Conservation (phyloP, 768 basidiomycete genomes). For the Xerocomellus intermedius region DNA sequence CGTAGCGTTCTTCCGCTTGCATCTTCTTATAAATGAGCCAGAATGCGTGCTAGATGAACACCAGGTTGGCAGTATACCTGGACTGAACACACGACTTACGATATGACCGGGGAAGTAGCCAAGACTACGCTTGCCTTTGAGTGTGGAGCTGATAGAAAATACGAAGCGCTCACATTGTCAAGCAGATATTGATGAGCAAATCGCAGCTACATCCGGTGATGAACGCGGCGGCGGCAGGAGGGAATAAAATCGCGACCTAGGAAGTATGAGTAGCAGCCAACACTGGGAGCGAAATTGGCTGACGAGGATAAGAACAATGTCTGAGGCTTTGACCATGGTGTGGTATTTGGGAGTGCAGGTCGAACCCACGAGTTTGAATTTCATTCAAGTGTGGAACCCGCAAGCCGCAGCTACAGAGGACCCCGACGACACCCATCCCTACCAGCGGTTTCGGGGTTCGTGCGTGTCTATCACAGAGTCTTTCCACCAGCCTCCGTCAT, state of each 20-base stretch:
- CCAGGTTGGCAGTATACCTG: neutral
- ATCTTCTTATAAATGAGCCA: slow-evolving; percentile 92
- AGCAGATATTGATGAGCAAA: slow-evolving; percentile 76
- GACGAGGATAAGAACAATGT: slow-evolving; percentile 78
- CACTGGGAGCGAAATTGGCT: slow-evolving; percentile 20
- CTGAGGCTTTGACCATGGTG: slow-evolving; percentile 56
- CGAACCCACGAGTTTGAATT: neutral
- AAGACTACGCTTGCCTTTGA: slow-evolving; percentile 42
- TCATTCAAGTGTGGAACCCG: neutral
- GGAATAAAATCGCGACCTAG: slow-evolving; percentile 79
- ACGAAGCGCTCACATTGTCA: slow-evolving; percentile 60
- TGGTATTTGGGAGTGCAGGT: neutral
- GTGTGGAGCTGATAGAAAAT: neutral
- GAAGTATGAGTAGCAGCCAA: neutral
- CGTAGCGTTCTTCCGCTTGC: slow-evolving; percentile 82
- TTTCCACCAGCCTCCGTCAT: slow-evolving; percentile 16
- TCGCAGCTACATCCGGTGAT: slow-evolving; percentile 84
- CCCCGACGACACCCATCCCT: slow-evolving; percentile 15
- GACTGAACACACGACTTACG: slow-evolving; percentile 29
- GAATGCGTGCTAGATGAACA: slow-evolving; percentile 62
- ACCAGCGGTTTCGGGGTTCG: slow-evolving; percentile 15
- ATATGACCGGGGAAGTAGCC: slow-evolving; percentile 73
- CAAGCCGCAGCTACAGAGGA: slow-evolving; percentile 18
- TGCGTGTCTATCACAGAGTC: neutral
- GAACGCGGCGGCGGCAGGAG: slow-evolving; percentile 76